Evolutionary conservation across 2,329 filamentous ascomycete species (phyloP).

Genomic region (Colletotrichum aenigma): DNA sequence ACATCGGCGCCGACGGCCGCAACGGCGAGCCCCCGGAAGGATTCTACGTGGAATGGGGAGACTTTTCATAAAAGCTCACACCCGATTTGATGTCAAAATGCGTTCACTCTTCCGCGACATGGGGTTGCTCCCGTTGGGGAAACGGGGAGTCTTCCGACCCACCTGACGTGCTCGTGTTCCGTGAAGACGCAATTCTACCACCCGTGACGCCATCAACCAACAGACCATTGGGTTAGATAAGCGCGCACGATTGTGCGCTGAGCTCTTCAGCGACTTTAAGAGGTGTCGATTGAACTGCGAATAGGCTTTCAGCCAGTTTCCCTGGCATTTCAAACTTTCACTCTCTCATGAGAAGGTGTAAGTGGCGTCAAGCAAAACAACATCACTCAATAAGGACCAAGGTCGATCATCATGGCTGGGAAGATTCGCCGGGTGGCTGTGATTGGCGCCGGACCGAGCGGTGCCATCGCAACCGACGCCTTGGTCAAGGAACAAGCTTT

Average conservation of each 20-base stretch:
- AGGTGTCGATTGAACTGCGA: accelerated
- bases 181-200: constrained; percentile 9
- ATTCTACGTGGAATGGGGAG: background rate
- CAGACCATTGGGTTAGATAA: background rate
- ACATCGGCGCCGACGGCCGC: background rate
- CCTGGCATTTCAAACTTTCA: accelerated
- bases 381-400: too few relatives aligned
- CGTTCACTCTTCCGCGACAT: background rate
- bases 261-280: accelerated
- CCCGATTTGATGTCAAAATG: background rate
- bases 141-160: background rate
- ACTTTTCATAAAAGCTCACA: background rate
- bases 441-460: constrained; percentile 62
- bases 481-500: constrained; percentile 59
- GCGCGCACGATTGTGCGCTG: background rate
- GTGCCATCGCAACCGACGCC: constrained; percentile 62
- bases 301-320: accelerated
- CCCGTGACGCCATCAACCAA: background rate
- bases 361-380: background rate
- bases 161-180: constrained; percentile 15
- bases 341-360: accelerated
- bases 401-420: background rate
- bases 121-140: background rate
- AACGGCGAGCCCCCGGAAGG: background rate
- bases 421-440: constrained; percentile 48